Conservation (phyloP, 805 yeast genomes). For the Yarrowia osloensis region DNA sequence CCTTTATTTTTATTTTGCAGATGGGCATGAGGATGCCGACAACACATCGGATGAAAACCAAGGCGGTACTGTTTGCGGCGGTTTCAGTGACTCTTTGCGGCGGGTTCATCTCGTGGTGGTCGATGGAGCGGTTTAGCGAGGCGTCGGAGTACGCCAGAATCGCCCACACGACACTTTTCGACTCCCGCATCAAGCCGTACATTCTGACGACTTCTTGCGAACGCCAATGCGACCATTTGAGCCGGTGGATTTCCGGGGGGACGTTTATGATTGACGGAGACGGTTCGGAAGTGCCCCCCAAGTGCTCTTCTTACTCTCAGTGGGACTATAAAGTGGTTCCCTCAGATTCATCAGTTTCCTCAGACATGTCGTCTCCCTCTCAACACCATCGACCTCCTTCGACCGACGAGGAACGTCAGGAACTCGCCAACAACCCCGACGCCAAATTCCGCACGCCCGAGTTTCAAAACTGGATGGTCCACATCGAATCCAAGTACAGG, state of each 20-base stretch:
- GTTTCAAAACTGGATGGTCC: neutral
- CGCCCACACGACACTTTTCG: neutral
- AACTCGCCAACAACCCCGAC: neutral
- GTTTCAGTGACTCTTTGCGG: neutral
- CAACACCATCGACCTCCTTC: neutral
- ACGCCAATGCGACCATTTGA: neutral
- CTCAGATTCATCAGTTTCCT: neutral
- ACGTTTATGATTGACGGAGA: neutral
- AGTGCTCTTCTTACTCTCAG: neutral
- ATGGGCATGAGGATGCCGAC: no score
- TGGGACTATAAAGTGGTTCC: neutral
- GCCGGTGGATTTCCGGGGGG: neutral
- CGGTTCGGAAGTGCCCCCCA: neutral
- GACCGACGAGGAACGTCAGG: neutral
- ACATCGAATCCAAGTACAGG: neutral
- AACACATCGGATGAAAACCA: neutral
- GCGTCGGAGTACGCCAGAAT: neutral
- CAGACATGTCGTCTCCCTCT: neutral
- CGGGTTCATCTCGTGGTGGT: neutral
- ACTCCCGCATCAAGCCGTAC: neutral
- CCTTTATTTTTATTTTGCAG: no score
- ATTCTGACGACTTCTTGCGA: neutral
- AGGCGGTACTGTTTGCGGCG: neutral
- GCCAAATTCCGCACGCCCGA: slow-evolving; percentile 5
- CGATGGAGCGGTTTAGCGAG: neutral